Percentiles rank a stretch among this genome's conserved stretches.
phyloP scores from a whole-genome alignment of 2,329 filamentous ascomycete genomes.

The Ascochyta lentis region DNA sequence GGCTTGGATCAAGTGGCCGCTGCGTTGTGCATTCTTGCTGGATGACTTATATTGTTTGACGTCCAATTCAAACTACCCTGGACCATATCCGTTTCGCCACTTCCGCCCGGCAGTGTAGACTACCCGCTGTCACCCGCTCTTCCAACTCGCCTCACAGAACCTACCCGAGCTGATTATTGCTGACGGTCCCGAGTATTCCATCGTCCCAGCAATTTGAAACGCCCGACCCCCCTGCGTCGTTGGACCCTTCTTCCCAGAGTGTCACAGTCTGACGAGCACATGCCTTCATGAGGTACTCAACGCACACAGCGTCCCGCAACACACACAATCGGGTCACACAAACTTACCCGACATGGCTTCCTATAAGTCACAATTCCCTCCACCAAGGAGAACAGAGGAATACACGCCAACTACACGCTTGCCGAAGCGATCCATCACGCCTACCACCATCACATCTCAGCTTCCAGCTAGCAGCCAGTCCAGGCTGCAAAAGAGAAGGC shows the following conservation, averaged over 20 bases:
- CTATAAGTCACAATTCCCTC: constrained; percentile 49
- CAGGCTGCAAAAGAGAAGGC: constrained; percentile 47
- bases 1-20: constrained; percentile 32
- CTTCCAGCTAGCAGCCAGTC: constrained; percentile 35
- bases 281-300: constrained; percentile 52
- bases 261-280: constrained; percentile 38
- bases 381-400: constrained; percentile 43
- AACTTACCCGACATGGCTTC: constrained; percentile 50
- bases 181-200: constrained; percentile 35
- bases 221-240: constrained; percentile 26
- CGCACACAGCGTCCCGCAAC: constrained; percentile 41
- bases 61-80: constrained; percentile 37
- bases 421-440: constrained; percentile 46
- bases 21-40: constrained; percentile 35
- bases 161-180: constrained; percentile 44
- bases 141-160: constrained; percentile 32
- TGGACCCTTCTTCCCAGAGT: constrained; percentile 25
- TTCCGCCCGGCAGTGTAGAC: constrained; percentile 37
- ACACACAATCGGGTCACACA: constrained; percentile 47
- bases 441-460: constrained; percentile 38
- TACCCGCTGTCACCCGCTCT: constrained; percentile 33
- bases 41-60: constrained; percentile 41
- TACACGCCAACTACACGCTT: constrained; percentile 44
- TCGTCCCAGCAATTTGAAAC: constrained; percentile 27
- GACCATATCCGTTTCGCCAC: constrained; percentile 41